phyloP scores from a whole-genome alignment of 768 basidiomycete genomes.

The Cystofilobasidium bisporidii region DNA sequence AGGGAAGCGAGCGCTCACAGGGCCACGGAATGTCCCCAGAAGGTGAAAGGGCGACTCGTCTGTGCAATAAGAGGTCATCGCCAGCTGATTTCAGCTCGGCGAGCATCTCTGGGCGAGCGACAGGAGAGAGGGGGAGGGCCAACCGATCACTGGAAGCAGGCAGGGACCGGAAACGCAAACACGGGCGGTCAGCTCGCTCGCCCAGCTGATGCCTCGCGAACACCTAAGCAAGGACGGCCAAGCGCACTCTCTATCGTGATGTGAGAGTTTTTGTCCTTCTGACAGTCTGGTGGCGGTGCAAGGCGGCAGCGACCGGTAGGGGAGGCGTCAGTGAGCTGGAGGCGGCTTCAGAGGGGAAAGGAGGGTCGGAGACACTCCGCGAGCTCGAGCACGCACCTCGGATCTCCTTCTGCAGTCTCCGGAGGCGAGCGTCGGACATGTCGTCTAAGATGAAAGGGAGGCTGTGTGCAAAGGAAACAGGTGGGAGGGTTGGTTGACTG shows the following conservation, averaged over 20 bases:
- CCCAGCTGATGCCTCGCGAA: not conserved
- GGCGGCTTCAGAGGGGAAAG: too few species aligned
- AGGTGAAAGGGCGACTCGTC: constrained; percentile 87
- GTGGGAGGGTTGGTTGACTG: not conserved
- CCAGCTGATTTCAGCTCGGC: not conserved
- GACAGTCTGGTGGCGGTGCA: constrained; percentile 69
- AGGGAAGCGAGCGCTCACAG: constrained; percentile 43
- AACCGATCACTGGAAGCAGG: not conserved
- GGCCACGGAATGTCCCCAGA: constrained; percentile 81
- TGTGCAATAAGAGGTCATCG: constrained; percentile 45
- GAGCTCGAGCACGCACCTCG: constrained; percentile 45
- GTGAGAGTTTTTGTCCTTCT: constrained; percentile 82
- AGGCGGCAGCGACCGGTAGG: too few species aligned
- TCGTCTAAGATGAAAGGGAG: too few species aligned
- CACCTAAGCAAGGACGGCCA: not conserved
- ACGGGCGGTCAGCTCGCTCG: not conserved
- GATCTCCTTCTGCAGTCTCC: constrained; percentile 91
- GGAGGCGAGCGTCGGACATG: constrained; percentile 75
- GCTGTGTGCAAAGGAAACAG: not conserved
- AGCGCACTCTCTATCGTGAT: constrained; percentile 59
- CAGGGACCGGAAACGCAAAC: not conserved
- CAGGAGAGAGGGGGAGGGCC: not conserved
- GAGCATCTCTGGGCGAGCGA: not conserved
- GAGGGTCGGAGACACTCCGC: too few species aligned
- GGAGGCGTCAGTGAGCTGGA: too few species aligned